Evolutionary conservation across 345 rosid species (phyloP).

Genomic region (Eutrema japonicum): DNA sequence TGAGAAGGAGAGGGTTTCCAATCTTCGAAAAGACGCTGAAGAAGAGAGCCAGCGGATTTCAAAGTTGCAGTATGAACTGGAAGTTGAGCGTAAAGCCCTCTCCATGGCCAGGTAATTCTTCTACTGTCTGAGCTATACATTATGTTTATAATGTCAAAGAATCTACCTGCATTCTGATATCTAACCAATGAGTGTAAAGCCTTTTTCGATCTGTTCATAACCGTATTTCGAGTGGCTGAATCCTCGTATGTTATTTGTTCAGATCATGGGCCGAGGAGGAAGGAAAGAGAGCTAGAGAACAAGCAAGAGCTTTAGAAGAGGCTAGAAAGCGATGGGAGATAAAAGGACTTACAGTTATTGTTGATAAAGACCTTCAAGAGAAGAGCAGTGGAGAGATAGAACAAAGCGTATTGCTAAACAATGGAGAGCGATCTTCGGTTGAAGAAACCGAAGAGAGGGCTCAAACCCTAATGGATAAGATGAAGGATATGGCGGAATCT

Average conservation of each 20-base stretch:
- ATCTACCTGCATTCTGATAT: slow-evolving; percentile 1
- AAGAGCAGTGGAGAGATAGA: slow-evolving; percentile 50
- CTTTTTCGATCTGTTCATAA: slow-evolving; percentile 3
- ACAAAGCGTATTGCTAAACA: slow-evolving; percentile 53
- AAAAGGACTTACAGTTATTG: slow-evolving; percentile 79
- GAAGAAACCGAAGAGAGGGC: slow-evolving; percentile 71
- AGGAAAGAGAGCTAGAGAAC: slow-evolving; percentile 85
- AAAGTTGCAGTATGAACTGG: slow-evolving; percentile 78
- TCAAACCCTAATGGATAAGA: slow-evolving; percentile 62
- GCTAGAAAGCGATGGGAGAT: slow-evolving; percentile 91
- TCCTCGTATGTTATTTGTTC: slow-evolving; percentile 32
- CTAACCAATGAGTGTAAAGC: slow-evolving; percentile 11
- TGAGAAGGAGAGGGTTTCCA: slow-evolving; percentile 78
- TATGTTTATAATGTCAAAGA: not conserved
- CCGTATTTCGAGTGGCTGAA: not conserved
- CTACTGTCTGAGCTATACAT: slow-evolving; percentile 23
- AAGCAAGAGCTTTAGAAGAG: slow-evolving; percentile 81
- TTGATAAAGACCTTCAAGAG: slow-evolving; percentile 77
- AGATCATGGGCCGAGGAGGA: slow-evolving; percentile 99
- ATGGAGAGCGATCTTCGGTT: slow-evolving; percentile 51
- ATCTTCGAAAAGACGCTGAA: slow-evolving; percentile 74
- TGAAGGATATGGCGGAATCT: slow-evolving; percentile 57
- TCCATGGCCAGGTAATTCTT: slow-evolving; percentile 86
- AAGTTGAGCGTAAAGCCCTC: slow-evolving; percentile 92
- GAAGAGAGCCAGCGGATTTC: slow-evolving; percentile 75